Conservation (phyloP, 2,329 filamentous ascomycete species). For the Colletotrichum australisinense region DNA sequence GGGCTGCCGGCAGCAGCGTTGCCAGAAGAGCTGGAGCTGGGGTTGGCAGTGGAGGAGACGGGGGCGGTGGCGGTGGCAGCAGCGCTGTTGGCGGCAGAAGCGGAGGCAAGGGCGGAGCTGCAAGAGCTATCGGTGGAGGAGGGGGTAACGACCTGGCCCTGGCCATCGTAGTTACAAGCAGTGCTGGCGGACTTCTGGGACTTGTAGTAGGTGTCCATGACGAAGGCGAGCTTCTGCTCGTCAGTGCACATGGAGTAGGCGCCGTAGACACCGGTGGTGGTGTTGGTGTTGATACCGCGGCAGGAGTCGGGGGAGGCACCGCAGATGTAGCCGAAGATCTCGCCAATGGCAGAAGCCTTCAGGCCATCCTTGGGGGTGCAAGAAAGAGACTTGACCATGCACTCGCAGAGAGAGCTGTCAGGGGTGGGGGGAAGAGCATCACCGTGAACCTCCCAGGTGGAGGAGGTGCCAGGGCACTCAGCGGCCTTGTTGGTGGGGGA, state of each 20-base stretch:
- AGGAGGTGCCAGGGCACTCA: slow-evolving; percentile 75
- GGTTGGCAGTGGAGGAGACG: slow-evolving; percentile 44
- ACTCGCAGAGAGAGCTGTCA: slow-evolving; percentile 82
- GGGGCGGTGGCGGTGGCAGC: slow-evolving; percentile 59
- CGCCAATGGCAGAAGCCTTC: slow-evolving; percentile 67
- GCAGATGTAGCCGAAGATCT: slow-evolving; percentile 82
- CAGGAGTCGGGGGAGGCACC: slow-evolving; percentile 68
- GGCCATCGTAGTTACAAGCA: slow-evolving; percentile 79
- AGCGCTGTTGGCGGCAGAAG: slow-evolving; percentile 66
- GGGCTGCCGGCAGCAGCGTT: slow-evolving; percentile 42
- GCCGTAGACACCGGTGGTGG: slow-evolving; percentile 76
- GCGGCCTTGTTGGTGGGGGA: slow-evolving; percentile 76
- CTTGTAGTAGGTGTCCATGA: slow-evolving; percentile 79
- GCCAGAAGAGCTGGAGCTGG: slow-evolving; percentile 28
- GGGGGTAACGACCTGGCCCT: slow-evolving; percentile 66
- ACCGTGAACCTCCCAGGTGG: slow-evolving; percentile 75
- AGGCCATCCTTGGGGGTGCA: slow-evolving; percentile 75
- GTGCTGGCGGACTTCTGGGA: slow-evolving; percentile 61
- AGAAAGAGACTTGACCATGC: slow-evolving; percentile 81
- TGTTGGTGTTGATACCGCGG: slow-evolving; percentile 75
- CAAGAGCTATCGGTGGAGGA: slow-evolving; percentile 64
- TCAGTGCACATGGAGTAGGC: slow-evolving; percentile 82
- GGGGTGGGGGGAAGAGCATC: slow-evolving; percentile 83
- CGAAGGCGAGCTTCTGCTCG: slow-evolving; percentile 78
- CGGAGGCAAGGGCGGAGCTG: slow-evolving; percentile 68